A percentile compares a stretch with the other conserved stretches of the same genome.
phyloP scores from a whole-genome alignment of 139 green algal species.

The Chlorella ohadii region DNA sequence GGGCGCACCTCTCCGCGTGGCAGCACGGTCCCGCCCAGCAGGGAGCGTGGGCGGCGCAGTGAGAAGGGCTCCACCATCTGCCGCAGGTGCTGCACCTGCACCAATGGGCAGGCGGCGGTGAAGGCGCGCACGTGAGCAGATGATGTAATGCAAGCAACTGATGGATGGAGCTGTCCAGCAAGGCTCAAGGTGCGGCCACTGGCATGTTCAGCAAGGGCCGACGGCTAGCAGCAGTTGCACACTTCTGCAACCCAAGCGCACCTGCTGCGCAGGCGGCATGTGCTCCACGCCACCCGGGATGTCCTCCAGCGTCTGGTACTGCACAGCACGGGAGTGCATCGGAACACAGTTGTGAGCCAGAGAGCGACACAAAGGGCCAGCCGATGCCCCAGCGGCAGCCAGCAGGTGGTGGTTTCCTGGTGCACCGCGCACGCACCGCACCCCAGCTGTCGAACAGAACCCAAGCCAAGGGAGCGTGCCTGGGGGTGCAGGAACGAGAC shows the following conservation, averaged over 20 bases:
- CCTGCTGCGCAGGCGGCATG: slow-evolving; percentile 35
- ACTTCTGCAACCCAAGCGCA: neutral
- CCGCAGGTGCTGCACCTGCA: slow-evolving; percentile 35
- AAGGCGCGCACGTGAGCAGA: too few species aligned
- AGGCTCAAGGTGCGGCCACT: too few species aligned
- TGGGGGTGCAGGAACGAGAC: slow-evolving; percentile 47
- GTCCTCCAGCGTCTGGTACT: slow-evolving; percentile 41
- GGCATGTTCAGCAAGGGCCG: neutral
- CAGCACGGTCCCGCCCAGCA: slow-evolving; percentile 29
- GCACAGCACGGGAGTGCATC: neutral
- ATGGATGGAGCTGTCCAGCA: too few species aligned
- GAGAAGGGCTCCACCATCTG: slow-evolving; percentile 37
- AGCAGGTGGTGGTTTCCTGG: too few species aligned
- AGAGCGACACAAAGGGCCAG: neutral
- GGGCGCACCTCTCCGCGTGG: slow-evolving; percentile 46
- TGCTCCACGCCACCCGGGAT: slow-evolving; percentile 37
- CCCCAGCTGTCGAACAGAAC: neutral
- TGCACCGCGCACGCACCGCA: too few species aligned
- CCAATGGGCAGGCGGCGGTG: too few species aligned
- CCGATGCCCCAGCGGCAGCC: neutral
- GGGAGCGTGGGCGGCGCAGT: slow-evolving; percentile 30
- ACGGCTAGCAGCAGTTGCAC: neutral
- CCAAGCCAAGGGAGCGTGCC: neutral
- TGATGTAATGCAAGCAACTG: too few species aligned
- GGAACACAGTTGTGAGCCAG: too few species aligned